These are phyloP conservation scores for Mycena maculata DNA, from an alignment of 768 basidiomycete species.

Conservation along the genomic window DNA sequence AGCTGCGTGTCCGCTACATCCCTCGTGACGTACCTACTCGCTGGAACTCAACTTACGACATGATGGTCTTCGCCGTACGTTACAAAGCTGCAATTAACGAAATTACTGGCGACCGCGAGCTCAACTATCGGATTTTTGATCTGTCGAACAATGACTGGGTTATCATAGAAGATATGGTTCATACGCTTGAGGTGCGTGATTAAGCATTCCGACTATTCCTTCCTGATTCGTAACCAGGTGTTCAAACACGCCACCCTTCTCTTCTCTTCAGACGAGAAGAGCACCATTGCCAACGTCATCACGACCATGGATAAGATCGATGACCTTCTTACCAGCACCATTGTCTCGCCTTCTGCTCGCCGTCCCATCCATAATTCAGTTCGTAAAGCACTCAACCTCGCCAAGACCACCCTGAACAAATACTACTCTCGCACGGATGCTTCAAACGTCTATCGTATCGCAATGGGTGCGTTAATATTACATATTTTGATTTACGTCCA, in stretches of 20 bases:
- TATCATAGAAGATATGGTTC: constrained; percentile 33
- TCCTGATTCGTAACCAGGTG: constrained; percentile 29
- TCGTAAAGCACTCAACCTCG: constrained; percentile 28
- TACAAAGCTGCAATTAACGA: constrained; percentile 41
- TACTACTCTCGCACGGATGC: constrained; percentile 42
- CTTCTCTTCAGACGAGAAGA: constrained; percentile 36
- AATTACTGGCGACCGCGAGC: constrained; percentile 29
- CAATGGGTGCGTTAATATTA: constrained; percentile 37
- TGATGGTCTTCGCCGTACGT: constrained; percentile 44
- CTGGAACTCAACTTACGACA: constrained; percentile 52
- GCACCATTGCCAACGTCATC: constrained; percentile 43
- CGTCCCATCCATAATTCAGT: constrained; percentile 16
- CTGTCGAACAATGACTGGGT: not conserved
- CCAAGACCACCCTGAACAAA: constrained; percentile 37
- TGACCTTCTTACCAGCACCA: constrained; percentile 26
- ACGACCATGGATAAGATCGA: constrained; percentile 50
- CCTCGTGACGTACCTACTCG: constrained; percentile 49
- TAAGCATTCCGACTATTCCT: not conserved
- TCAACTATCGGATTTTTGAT: not conserved
- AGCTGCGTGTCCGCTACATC: constrained; percentile 33
- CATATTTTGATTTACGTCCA: not conserved
- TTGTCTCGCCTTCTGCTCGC: constrained; percentile 7
- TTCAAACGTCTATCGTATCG: constrained; percentile 41
- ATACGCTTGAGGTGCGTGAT: constrained; percentile 37
- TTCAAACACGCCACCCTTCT: constrained; percentile 43